Percentiles rank a stretch among this genome's conserved stretches.
Evolutionary conservation across 106 monocot species (phyloP).

Genomic region (Phalaenopsis aphrodite): DNA sequence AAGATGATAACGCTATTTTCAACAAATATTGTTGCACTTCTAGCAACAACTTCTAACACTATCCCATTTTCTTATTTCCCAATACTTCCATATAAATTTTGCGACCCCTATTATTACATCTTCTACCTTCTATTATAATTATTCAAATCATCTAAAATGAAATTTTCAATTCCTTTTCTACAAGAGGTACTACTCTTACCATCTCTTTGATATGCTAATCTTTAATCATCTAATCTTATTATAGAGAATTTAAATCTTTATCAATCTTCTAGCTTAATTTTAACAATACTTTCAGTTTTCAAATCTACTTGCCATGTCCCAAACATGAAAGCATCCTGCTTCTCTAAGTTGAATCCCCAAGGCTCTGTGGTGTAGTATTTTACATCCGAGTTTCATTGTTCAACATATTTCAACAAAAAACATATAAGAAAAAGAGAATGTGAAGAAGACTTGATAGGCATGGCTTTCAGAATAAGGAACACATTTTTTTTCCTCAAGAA

Average conservation of each 20-base stretch:
- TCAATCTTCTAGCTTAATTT: neutral
- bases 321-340: neutral
- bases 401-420: neutral
- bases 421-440: neutral
- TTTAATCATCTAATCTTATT: neutral
- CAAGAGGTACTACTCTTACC: neutral
- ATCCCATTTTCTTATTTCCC: no score
- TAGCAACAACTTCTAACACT: no score
- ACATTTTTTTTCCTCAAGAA: neutral
- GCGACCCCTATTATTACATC: neutral
- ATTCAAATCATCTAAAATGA: neutral
- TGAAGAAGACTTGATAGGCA: neutral
- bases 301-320: neutral
- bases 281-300: neutral
- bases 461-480: neutral
- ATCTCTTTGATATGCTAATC: neutral
- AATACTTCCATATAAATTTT: neutral
- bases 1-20: neutral
- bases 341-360: neutral
- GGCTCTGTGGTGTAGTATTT: neutral
- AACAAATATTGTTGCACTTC: no score
- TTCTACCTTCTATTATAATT: neutral
- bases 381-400: neutral
- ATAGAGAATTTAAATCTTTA: slow-evolving; percentile 1
- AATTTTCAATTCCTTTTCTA: neutral